These are phyloP conservation scores for Botrytis sinoallii DNA, from an alignment of 2,329 filamentous ascomycete genomes.

Conservation along the genomic window DNA sequence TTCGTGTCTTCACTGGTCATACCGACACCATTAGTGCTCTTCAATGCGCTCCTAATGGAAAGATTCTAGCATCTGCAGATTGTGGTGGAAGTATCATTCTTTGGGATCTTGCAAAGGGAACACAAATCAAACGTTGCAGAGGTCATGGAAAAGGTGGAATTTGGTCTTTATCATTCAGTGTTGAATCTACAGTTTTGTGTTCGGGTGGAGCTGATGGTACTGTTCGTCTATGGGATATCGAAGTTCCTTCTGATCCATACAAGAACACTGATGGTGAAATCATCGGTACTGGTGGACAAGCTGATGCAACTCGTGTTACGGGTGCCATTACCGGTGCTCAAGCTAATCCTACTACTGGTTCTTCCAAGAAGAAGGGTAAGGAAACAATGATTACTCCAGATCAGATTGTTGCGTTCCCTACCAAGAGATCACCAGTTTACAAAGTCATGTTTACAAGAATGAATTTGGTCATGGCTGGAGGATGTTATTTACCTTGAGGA, in stretches of 20 bases:
- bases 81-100: conserved; percentile 85
- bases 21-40: conserved; percentile 81
- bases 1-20: conserved; percentile 90
- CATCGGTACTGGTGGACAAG: conserved; percentile 43
- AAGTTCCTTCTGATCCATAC: conserved; percentile 63
- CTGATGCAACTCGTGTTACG: conserved; percentile 50
- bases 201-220: conserved; percentile 91
- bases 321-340: conserved; percentile 31
- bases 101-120: conserved; percentile 88
- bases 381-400: conserved; percentile 88
- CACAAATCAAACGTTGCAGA: conserved; percentile 84
- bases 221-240: conserved; percentile 90
- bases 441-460: conserved; percentile 92
- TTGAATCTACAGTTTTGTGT: conserved; percentile 85
- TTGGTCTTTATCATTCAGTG: conserved; percentile 89
- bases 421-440: conserved; percentile 93
- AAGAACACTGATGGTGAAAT: conserved; percentile 49
- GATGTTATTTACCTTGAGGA: conserved; percentile 50
- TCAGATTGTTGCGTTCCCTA: conserved; percentile 91
- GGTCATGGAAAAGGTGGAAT: conserved; percentile 93
- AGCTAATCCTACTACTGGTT: conserved; percentile 36
- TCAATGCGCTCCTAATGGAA: conserved; percentile 82
- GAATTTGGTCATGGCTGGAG: conserved; percentile 87
- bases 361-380: conserved; percentile 74
- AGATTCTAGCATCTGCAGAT: conserved; percentile 87